Evolutionary conservation across 2,329 filamentous ascomycete genomes (phyloP), one percentile per base, ranked within the genome.

Genomic region (Chrysoporthe puriensis): DNA sequence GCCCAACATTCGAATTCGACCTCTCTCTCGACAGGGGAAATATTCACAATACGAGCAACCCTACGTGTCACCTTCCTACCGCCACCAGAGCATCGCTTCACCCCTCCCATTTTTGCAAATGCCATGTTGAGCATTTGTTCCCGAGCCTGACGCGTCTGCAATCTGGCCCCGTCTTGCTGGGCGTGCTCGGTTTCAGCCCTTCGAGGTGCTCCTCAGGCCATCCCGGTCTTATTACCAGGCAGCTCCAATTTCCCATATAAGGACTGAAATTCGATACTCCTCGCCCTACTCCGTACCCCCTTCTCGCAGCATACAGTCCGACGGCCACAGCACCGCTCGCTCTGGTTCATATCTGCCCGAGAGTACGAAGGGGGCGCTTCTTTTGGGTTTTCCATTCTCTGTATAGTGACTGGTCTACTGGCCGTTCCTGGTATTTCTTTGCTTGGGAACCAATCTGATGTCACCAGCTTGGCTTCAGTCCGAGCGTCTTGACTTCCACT

Each of bases 401-500:
- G 11, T 54, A 43, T 42, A 26, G 44, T 44, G 21, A 21, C 14
- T 42, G 26, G n/a, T 44, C 26, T 8, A 48, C n/a, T 50, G n/a
- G 26, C 52, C 42, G 32, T 46, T 48, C 2, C 13, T 64, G 4
- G 5, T 36, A 18, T 32, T 40, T 32, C 36, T n/a, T 46, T 21
- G n/a, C 56, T 46, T 43, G 56, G 54, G 34, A 14, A 26, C 36
- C 2, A 54, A 44, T 36, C 63, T 65, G 63, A 65, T 65, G 63
- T 60, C 56, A 65, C 56, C 11, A 32, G 59, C 13, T 34, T 21
- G 52, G 54, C 56, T 43, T 48, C 54, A 48, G 54, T 46, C 56
- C n/a, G 18, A 52, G 42, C 43, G 40, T 46, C 57, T 60, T 44
- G 32, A 16, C 43, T 50, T 44, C 57, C 40, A 65, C 63, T 58